Evolutionary conservation across 192 early-diverging fungal genomes (phyloP).

Genomic region (Allomyces javanicus): DNA sequence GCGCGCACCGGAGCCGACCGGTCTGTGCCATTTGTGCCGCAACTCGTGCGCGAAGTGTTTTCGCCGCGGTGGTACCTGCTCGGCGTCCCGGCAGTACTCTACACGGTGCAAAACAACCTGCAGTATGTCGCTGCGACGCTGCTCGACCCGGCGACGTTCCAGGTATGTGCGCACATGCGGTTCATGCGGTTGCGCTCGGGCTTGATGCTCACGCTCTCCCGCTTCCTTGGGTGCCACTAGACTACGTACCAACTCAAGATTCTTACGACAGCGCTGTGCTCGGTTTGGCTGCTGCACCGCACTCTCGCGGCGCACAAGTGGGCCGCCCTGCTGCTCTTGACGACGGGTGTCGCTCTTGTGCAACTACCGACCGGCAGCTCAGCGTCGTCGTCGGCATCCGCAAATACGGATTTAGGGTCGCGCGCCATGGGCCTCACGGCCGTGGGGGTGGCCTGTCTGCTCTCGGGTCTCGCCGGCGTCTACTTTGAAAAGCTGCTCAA

Average conservation of each 20-base stretch:
- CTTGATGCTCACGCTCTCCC: too few species aligned
- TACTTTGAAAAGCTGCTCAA: constrained; percentile 99
- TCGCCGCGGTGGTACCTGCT: constrained; percentile 55
- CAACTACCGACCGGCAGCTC: constrained; percentile 38
- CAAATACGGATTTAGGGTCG: not conserved
- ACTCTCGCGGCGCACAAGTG: constrained; percentile 51
- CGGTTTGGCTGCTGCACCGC: constrained; percentile 59
- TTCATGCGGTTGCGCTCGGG: too few species aligned
- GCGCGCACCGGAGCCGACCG: constrained; percentile 7
- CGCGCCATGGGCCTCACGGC: constrained; percentile 44
- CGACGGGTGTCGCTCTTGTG: constrained; percentile 72
- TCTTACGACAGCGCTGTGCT: constrained; percentile 83
- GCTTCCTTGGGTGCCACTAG: too few species aligned
- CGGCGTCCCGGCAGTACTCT: constrained; percentile 73
- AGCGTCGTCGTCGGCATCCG: not conserved
- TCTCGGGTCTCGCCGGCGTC: constrained; percentile 92
- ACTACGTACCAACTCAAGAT: constrained; percentile 92
- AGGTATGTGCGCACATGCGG: constrained; percentile 24
- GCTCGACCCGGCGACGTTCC: constrained; percentile 85
- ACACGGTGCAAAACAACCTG: constrained; percentile 90
- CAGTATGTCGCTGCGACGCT: constrained; percentile 75
- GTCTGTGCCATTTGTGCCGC: too few species aligned
- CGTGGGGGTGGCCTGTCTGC: constrained; percentile 61
- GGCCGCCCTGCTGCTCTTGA: constrained; percentile 60
- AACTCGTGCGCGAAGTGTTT: constrained; percentile 18